These are phyloP conservation scores for Microbotryum scabiosae DNA, from an alignment of 1,284 basidiomycete species.

Conservation along the genomic window DNA sequence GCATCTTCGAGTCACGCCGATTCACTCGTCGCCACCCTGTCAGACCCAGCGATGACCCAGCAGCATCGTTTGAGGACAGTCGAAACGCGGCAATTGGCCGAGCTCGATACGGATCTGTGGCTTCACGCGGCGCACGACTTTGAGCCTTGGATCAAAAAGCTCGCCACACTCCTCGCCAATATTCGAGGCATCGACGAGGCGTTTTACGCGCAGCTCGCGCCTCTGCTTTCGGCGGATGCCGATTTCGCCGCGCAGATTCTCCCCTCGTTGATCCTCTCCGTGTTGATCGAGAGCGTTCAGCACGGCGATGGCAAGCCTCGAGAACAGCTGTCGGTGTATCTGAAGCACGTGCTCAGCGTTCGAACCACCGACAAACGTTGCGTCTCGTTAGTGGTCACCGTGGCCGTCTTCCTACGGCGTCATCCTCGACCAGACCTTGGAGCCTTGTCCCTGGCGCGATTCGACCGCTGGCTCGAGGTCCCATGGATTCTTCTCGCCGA, in stretches of 20 bases:
- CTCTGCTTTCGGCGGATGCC: conserved; percentile 52
- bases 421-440: conserved; percentile 44
- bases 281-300: conserved; percentile 46
- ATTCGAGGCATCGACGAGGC: conserved; percentile 49
- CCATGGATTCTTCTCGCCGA: conserved; percentile 63
- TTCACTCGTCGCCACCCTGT: too few species aligned
- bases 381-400: conserved; percentile 60
- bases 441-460: conserved; percentile 47
- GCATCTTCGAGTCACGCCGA: too few species aligned
- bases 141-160: conserved; percentile 55
- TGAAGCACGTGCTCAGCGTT: conserved; percentile 47
- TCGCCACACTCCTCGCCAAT: conserved; percentile 57
- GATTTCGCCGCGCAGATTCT: conserved; percentile 59
- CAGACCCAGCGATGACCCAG: too few species aligned
- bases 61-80: neutral
- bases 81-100: conserved; percentile 39
- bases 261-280: conserved; percentile 64
- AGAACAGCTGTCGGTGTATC: conserved; percentile 29
- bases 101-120: conserved; percentile 42
- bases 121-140: conserved; percentile 44
- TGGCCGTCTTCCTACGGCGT: conserved; percentile 67
- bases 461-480: conserved; percentile 76
- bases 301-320: neutral
- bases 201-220: conserved; percentile 61
- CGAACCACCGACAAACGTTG: conserved; percentile 41